Conservation (phyloP, 192 early-diverging fungal species). For the Anaeromyces robustus region DNA sequence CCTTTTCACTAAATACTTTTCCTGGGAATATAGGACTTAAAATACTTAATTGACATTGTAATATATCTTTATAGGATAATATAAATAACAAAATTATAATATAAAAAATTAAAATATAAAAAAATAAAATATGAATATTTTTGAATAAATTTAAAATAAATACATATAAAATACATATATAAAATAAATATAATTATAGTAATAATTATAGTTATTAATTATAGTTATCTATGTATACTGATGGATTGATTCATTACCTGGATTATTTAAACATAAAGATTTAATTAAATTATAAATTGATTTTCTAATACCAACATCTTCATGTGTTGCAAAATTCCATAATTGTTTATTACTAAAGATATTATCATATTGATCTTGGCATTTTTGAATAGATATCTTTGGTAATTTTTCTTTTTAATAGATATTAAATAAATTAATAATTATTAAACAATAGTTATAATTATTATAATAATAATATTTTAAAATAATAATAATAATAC, state of each 20-base stretch:
- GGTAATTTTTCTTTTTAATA: background rate
- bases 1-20: background rate
- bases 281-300: background rate
- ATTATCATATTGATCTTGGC: background rate
- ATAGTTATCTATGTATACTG: too few relatives aligned
- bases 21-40: background rate
- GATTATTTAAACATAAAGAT: background rate
- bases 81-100: too few relatives aligned
- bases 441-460: too few relatives aligned
- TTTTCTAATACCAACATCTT: background rate
- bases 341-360: background rate
- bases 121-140: too few relatives aligned
- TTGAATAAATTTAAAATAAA: too few relatives aligned
- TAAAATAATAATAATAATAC: too few relatives aligned
- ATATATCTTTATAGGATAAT: background rate
- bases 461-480: too few relatives aligned
- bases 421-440: background rate
- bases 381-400: background rate
- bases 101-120: too few relatives aligned
- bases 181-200: too few relatives aligned
- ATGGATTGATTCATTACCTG: too few relatives aligned
- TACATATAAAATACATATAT: too few relatives aligned
- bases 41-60: background rate
- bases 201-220: too few relatives aligned
- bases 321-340: background rate